Base-by-base conservation (phyloP, 768 basidiomycete species). In the Boletus vermiculosoides region DNA sequence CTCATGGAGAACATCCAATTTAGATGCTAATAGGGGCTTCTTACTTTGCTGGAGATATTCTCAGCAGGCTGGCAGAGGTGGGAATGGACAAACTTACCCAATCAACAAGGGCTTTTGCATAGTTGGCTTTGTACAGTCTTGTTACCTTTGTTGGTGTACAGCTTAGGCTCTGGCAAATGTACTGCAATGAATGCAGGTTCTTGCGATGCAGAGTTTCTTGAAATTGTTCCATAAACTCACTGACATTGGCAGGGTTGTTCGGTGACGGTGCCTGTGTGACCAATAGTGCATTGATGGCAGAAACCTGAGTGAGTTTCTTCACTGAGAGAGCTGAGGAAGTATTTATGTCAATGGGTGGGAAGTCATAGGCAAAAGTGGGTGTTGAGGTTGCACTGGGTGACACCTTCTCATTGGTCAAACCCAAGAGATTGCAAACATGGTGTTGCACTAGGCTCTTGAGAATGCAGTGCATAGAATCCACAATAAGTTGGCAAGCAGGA, bases 381-480 rank as follows among this genome's bases (percentile, higher is more conserved):
- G 13, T 10, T 18, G 47, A 48, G 8, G 20, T 13, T 2, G n/a
- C 22, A 11, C 11, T 13, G 5, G 40, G 22, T 11, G 51, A n/a
- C n/a, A 12, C 34, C 13, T 48, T 49, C 4, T 50, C 44, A 0
- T 11, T 56, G 1, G 52, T 61, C 20, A 64, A n/a, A 9, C 60
- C 47, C 4, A 63, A 31, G 25, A 56, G 39, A 1, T 33, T 50
- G 1, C 25, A 41, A 3, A 39, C 5, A 22, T 64, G 63, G 28
- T 42, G 23, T 31, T 59, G 37, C 0, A 50, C 55, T 10, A 56
- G 50, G 3, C 62, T 62, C 39, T 66, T 37, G 0, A 70, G 56
- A 9, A 73, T 31, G 25, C 51, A 61, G 23, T 73, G 72, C 71
- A 73, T 73, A 2, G 60, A 41, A 42, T 73, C 64, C 1, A 69